Percentiles rank a stretch among this genome's conserved stretches.
Conservation (phyloP, 2,329 filamentous ascomycete genomes). For the Trematosphaeria pertusa region DNA sequence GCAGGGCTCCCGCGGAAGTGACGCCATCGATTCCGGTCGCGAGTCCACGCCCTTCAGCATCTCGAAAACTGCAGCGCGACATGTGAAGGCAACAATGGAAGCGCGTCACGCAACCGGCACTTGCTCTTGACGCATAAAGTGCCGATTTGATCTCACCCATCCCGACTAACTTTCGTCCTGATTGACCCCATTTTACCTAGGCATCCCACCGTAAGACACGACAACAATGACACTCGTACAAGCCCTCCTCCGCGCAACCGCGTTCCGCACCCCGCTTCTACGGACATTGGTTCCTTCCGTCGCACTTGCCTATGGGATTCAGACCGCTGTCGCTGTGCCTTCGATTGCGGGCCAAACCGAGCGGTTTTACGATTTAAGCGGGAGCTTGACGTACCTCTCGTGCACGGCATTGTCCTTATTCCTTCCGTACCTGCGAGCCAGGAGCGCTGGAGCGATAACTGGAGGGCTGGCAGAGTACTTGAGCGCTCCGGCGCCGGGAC, state of each 20-base stretch:
- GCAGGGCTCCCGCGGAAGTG: too few species aligned
- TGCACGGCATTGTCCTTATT: conserved; percentile 68
- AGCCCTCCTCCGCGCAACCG: conserved; percentile 64
- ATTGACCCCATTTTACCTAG: neutral
- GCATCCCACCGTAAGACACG: too few species aligned
- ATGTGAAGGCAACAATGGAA: conserved; percentile 11
- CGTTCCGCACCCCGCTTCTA: conserved; percentile 68
- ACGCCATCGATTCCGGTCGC: conserved; percentile 36
- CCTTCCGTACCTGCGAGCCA: conserved; percentile 65
- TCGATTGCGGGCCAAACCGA: conserved; percentile 68
- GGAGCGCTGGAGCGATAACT: conserved; percentile 55
- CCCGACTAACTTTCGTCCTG: neutral
- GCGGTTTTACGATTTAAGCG: conserved; percentile 72
- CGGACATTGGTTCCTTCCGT: conserved; percentile 68
- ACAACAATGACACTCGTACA: conserved; percentile 48
- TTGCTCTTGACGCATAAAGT: too few species aligned
- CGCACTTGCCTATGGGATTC: conserved; percentile 68
- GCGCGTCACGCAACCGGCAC: neutral
- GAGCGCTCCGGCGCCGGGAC: conserved; percentile 29
- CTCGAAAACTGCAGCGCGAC: conserved; percentile 17
- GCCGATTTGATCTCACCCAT: neutral
- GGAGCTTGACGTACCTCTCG: conserved; percentile 70
- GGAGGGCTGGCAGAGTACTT: conserved; percentile 43
- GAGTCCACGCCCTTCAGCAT: conserved; percentile 28
- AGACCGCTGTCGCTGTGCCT: conserved; percentile 67